Evolutionary conservation across 176 grass and related monocot genomes (phyloP), one percentile per base, ranked within the genome.

Genomic region (Oryza brachyantha): DNA sequence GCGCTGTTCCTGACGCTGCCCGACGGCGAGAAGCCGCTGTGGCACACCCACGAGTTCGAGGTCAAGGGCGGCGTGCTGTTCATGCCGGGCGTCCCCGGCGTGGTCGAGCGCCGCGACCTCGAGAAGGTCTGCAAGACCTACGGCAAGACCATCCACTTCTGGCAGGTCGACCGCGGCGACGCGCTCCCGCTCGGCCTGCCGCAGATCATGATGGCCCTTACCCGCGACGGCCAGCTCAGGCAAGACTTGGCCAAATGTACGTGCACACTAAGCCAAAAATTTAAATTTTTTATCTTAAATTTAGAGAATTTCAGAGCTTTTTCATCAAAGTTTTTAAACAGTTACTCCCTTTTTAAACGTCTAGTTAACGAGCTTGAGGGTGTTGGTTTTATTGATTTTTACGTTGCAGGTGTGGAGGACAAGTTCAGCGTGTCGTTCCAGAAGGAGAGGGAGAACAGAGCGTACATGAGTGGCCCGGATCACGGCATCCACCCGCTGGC

Each of bases 21-120:
- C 17, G 94, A 94, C 74, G 91, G 54, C 0, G 91, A 97, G 89
- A 97, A 94, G 87, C 91, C 79, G 29, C 84, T 97, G 82, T 94
- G 91, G 91, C 94, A 97, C 89, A 74, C 87, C 10, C 91, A 97
- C 72, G 91, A 97, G 86, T 97, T 86, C 76, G 94, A 97, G 94
- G 94, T 97, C 7, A 85, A 81, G 67, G 62, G 91, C 62, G 89
- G 94, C 8, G 72, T 83, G 27, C 76, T 97, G 13, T 92, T 94
- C 83, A 70, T 97, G 84, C 94, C 91, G 0, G 81, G 87, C 27
- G 79, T 94, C 14, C 94, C 94, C 1, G 76, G 91, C 14, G 54
- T 45, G 0, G 82, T 88, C 19, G 89, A 94, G 91, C 85, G 85
- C 32, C 75, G 70, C 9, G 91, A 92, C 72, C 58, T 97, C 32